Conservation (phyloP, 257 asterid species). For the Solanum clarkiae region DNA sequence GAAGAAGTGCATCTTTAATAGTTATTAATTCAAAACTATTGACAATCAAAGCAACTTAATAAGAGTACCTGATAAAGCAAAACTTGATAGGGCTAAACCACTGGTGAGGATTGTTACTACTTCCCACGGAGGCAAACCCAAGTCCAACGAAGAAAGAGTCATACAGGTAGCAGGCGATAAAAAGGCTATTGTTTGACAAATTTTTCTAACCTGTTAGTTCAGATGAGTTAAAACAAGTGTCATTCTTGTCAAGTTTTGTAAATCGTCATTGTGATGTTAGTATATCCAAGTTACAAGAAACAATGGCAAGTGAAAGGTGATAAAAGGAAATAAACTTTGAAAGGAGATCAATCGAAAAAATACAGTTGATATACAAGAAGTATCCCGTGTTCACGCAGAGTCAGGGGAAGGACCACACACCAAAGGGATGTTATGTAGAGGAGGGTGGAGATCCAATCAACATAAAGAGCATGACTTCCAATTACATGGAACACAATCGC, state of each 20-base stretch:
- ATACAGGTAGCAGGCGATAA: conserved; percentile 90
- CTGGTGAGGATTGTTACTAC: conserved; percentile 61
- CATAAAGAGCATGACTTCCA: not conserved
- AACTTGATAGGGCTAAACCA: conserved; percentile 86
- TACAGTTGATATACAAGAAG: not conserved
- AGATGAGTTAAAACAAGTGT: not conserved
- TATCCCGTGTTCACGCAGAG: not conserved
- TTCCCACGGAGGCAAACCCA: conserved; percentile 87
- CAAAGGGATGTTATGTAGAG: not conserved
- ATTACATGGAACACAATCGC: not conserved
- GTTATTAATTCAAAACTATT: not conserved
- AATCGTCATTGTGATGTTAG: not conserved
- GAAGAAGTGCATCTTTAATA: not conserved
- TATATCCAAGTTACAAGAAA: not conserved
- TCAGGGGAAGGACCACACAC: not conserved
- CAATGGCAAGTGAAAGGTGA: not conserved
- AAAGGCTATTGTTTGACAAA: conserved; percentile 87
- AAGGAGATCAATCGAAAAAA: not conserved
- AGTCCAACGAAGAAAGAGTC: conserved; percentile 75
- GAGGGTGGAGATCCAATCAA: not conserved
- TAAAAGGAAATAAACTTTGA: not conserved
- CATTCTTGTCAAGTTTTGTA: not conserved
- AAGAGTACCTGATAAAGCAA: conserved; percentile 73
- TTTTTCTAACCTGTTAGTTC: conserved; percentile 63
- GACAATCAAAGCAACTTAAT: not conserved